Evolutionary conservation across 2,329 filamentous ascomycete species (phyloP), one percentile per base, ranked within the genome.

Genomic region (Botrytis paeoniae): DNA sequence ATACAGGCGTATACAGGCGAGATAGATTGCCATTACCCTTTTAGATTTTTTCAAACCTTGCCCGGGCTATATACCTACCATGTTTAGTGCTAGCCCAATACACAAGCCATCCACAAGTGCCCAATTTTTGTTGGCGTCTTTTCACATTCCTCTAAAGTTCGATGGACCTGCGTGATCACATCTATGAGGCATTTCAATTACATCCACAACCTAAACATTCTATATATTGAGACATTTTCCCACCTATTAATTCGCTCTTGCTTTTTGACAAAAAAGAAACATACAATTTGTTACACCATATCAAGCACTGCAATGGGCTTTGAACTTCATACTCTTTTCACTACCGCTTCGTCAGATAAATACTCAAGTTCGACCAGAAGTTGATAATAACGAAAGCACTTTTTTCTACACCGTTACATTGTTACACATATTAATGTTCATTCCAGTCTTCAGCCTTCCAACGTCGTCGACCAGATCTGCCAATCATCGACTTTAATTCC

Each of bases 181-280:
- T 25, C 25, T 57, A 41, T 69, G 70, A 72, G 70, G 70, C 63
- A 69, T 72, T 72, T 72, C 63, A 60, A 54, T 43, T 3, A 45
- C 41, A 65, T 57, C 35, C 22, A 43, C 41, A 48, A 48, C 51
- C 18, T 60, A 60, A 43, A 29, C 29, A 45, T 43, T 59, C 61
- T 72, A 72, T 72, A 72, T 69, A 68, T 69, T 72, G 70, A 69
- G 51, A 20, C 70, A 72, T 72, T 72, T 61, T 69, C 70, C 70
- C 70, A 51, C 41, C 10, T 35, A 32, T 41, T 25, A 16, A 32
- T 25, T 32, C 41, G 45, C 43, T 51, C 35, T 32, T 51, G 1
- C 43, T 16, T 20, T 45, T 70, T 57, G 35, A 12, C 35, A 57
- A 57, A 39, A 29, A 18, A 57, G 39, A 20, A 65, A 20, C 25